Conservation (phyloP, 257 asterid genomes). For the Asclepias syriaca region DNA sequence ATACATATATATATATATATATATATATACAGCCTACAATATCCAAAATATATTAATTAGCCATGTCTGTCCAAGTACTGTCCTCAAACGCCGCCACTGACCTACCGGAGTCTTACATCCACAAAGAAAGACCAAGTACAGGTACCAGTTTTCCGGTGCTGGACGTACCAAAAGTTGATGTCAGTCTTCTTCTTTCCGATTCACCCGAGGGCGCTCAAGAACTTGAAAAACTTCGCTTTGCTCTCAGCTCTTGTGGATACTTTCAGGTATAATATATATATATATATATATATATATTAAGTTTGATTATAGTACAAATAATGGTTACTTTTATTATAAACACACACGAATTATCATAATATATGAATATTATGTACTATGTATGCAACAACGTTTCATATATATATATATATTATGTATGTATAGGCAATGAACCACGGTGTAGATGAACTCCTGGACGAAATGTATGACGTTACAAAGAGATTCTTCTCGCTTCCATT, state of each 20-base stretch:
- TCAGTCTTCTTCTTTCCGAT: conserved; percentile 18
- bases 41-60: too few relatives aligned
- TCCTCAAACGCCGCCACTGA: background rate
- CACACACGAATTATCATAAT: too few relatives aligned
- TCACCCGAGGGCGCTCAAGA: conserved; percentile 24
- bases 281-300: too few relatives aligned
- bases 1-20: too few relatives aligned
- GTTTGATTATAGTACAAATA: too few relatives aligned
- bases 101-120: conserved; percentile 28
- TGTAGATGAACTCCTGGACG: conserved; percentile 24
- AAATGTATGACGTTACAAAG: conserved; percentile 20
- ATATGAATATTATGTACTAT: too few relatives aligned
- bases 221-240: conserved; percentile 21
- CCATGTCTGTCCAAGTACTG: conserved; percentile 1
- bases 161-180: conserved; percentile 30
- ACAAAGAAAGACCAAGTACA: conserved; percentile 17
- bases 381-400: too few relatives aligned
- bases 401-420: background rate
- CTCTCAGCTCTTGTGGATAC: conserved; percentile 30
- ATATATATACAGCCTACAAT: too few relatives aligned
- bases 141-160: conserved; percentile 18
- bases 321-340: too few relatives aligned
- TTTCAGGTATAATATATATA: conserved; percentile 25
- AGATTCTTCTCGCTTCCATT: conserved; percentile 35
- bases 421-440: too few relatives aligned